Evolutionary conservation across 306 rosid genomes (phyloP).

Genomic region (Spatholobus suberectus): DNA sequence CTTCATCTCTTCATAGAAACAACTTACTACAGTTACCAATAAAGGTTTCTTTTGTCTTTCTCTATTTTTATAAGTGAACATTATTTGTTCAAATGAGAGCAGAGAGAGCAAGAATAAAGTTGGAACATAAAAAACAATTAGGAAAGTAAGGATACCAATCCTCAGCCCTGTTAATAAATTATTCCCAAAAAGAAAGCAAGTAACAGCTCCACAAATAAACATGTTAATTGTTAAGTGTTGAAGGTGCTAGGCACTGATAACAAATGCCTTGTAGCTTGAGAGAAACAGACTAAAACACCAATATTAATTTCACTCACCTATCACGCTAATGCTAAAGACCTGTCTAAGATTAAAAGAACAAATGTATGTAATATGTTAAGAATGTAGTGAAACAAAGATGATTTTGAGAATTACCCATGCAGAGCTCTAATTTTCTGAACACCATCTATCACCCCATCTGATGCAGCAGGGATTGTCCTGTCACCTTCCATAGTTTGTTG

Average conservation of each 20-base stretch:
- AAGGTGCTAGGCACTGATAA: neutral
- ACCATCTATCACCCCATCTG: constrained; percentile 55
- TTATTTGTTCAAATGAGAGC: neutral
- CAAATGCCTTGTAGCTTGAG: constrained; percentile 24
- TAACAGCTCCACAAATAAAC: neutral
- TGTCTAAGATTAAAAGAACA: constrained; percentile 30
- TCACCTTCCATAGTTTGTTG: constrained; percentile 77
- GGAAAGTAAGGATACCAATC: neutral
- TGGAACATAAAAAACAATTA: neutral
- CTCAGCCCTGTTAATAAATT: neutral
- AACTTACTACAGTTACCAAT: neutral
- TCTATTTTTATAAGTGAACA: neutral
- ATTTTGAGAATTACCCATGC: constrained; percentile 66
- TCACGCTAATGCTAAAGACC: neutral
- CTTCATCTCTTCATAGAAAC: neutral
- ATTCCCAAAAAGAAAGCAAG: constrained; percentile 15
- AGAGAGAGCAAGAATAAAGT: neutral
- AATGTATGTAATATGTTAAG: neutral
- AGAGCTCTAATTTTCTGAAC: constrained; percentile 65
- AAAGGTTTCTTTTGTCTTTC: neutral
- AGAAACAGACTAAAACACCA: neutral
- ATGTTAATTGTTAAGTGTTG: neutral
- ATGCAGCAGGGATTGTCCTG: constrained; percentile 46
- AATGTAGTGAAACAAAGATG: constrained; percentile 16
- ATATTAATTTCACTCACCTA: neutral